Conservation (phyloP, 306 rosid species). For the Prunus salicina region DNA sequence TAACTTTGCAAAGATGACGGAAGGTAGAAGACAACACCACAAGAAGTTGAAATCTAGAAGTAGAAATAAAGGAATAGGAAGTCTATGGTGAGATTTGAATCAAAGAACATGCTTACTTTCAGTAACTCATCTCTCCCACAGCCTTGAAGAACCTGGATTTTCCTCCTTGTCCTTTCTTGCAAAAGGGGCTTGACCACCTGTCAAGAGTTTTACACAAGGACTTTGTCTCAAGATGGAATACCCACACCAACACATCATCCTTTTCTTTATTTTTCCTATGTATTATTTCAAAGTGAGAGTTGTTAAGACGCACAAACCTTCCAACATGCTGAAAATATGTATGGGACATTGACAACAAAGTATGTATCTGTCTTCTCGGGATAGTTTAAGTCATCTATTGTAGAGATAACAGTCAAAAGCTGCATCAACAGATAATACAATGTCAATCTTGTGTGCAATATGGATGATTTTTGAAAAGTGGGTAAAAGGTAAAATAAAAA, state of each 20-base stretch:
- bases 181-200: slow-evolving; percentile 95
- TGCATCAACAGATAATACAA: slow-evolving; percentile 37
- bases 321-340: slow-evolving; percentile 97
- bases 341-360: slow-evolving; percentile 80
- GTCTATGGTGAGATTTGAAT: neutral
- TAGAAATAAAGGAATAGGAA: neutral
- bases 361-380: slow-evolving; percentile 96
- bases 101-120: slow-evolving; percentile 46
- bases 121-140: slow-evolving; percentile 89
- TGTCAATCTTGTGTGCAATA: slow-evolving; percentile 20
- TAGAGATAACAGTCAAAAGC: slow-evolving; percentile 85
- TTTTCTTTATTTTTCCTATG: neutral
- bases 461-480: neutral
- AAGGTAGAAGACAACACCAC: neutral
- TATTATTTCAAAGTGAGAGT: neutral
- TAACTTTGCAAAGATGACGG: neutral
- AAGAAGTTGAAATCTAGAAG: neutral
- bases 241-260: neutral
- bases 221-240: neutral
- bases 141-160: slow-evolving; percentile 83
- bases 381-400: slow-evolving; percentile 93
- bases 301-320: slow-evolving; percentile 54
- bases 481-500: neutral
- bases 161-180: slow-evolving; percentile 93
- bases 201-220: slow-evolving; percentile 6